Base-by-base conservation (phyloP, 371 early-diverging fungal genomes). In the Neoconidiobolus thromboides region DNA sequence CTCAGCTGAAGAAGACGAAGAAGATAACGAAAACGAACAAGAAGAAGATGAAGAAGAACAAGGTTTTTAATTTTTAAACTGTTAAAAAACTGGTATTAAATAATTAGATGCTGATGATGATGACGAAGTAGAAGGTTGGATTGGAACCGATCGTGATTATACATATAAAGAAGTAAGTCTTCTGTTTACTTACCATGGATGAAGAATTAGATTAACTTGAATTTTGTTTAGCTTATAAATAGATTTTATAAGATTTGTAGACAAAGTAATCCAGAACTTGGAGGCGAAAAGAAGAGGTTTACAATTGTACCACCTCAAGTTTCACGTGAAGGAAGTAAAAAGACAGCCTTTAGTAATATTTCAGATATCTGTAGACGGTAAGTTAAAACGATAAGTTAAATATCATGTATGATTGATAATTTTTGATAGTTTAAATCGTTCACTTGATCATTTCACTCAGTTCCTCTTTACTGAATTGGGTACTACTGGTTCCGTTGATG, bases 381-480 rank as follows among this genome's bases (percentile, higher is more conserved):
- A 42, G 55, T 37, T 15, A 9, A 52, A 43, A 26, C 3, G 41
- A 3, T 12, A 50, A 50, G 3, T 36, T 56, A 37, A 48, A 67
- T 88, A 81, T 82, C 96, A n/a, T 76, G 96, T 99, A 99, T 71
- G 98, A 99, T 71, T 56, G 57, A 65, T 38, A 15, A 9, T 55
- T 54, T 56, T 9, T 3, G n/a, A 43, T 56, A 74, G 83, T 65
- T 91, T 97, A 85, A 87, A 90, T 70, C 88, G 99, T 69, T 81
- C 87, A 57, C 86, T 90, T 15, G 95, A 97, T 47, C 99, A 99
- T 76, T 79, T 99, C 43, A 92, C 93, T 68, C 92, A 94, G 72
- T 99, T 85, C 78, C 78, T 99, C 68, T 96, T 91, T 72, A 87
- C 95, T 49, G 99, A 99, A 80, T 80, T 99, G 84, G 96, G 97